Evolutionary conservation across 2,329 filamentous ascomycete species (phyloP).

Genomic region (Colletotrichum costaricense): DNA sequence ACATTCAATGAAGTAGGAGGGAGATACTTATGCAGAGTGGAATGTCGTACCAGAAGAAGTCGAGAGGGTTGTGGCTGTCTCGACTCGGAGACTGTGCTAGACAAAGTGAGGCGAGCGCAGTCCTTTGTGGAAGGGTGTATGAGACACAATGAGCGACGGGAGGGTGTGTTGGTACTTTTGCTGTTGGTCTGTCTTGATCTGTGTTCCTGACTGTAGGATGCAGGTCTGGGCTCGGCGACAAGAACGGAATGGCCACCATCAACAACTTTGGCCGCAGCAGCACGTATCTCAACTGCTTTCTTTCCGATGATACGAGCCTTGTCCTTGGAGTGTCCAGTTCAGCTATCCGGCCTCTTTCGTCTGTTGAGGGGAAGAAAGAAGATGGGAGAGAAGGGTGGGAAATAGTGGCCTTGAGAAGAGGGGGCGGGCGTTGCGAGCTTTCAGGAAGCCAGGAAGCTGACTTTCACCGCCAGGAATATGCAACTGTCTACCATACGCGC

Average conservation of each 20-base stretch:
- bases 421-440: not conserved
- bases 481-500: not conserved
- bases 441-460: not conserved
- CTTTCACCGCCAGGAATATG: conserved; percentile 17
- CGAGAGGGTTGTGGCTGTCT: not conserved
- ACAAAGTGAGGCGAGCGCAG: conserved; percentile 32
- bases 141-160: conserved; percentile 18
- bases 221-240: not conserved
- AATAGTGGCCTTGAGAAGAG: not conserved
- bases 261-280: conserved; percentile 13
- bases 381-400: not conserved
- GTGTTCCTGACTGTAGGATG: conserved; percentile 8
- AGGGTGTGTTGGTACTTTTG: conserved; percentile 20
- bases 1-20: not conserved
- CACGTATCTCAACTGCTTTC: not conserved
- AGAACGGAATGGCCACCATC: conserved; percentile 1
- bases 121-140: conserved; percentile 13
- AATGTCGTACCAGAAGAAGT: not conserved
- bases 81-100: not conserved
- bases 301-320: not conserved
- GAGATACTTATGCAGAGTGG: not conserved
- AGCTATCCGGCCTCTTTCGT: not conserved
- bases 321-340: not conserved
- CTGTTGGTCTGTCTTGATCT: conserved; percentile 6
- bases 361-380: not conserved